Evolutionary conservation across 257 asterid species (phyloP).

Genomic region (Solanum pennellii): DNA sequence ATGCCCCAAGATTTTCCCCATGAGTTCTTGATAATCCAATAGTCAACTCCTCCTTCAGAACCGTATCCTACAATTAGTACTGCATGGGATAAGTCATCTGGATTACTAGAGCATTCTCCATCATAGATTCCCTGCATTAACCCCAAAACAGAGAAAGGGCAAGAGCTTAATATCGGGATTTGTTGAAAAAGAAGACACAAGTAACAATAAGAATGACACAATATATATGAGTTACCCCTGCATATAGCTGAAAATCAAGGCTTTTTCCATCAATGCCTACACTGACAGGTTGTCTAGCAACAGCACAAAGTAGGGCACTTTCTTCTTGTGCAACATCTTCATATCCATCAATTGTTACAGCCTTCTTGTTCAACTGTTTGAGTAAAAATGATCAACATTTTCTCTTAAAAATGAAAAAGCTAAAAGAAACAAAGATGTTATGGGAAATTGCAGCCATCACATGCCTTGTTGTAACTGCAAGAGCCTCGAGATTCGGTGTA

Average conservation of each 20-base stretch:
- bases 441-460: background rate
- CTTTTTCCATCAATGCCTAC: constrained; percentile 19
- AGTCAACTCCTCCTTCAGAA: constrained; percentile 9
- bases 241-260: constrained; percentile 22
- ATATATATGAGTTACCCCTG: constrained; percentile 7
- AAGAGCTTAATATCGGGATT: background rate
- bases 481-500: constrained; percentile 2
- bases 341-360: constrained; percentile 19
- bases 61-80: constrained; percentile 22
- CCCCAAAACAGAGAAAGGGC: background rate
- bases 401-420: constrained; percentile 1
- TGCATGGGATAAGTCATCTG: constrained; percentile 12
- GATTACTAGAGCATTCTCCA: constrained; percentile 21
- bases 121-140: constrained; percentile 16
- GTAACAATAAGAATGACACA: background rate
- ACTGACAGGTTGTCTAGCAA: constrained; percentile 20
- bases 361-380: constrained; percentile 12
- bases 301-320: constrained; percentile 17
- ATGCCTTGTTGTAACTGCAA: constrained; percentile 18
- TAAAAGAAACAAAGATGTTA: background rate
- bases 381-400: background rate
- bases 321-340: constrained; percentile 12
- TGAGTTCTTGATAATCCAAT: constrained; percentile 27
- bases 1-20: constrained; percentile 24
- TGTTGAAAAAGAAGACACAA: background rate